These are phyloP conservation scores for Angomonas desouzai DNA, from an alignment of 208 protist species.

Conservation along the genomic window DNA sequence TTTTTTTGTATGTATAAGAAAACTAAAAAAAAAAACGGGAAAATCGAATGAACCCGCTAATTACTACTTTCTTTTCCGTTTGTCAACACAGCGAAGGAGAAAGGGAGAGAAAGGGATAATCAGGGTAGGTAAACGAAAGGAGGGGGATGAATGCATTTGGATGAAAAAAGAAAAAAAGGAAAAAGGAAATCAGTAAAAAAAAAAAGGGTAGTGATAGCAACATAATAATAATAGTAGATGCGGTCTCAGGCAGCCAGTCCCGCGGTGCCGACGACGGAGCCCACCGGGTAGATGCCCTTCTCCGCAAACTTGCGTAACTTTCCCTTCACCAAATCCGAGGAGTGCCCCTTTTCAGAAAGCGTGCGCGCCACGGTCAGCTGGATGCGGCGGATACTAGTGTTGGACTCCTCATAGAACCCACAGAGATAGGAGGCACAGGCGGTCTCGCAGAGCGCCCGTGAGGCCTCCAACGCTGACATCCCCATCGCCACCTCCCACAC, in stretches of 20 bases:
- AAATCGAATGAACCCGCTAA: background rate
- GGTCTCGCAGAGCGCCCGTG: slow-evolving; percentile 20
- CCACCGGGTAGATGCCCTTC: slow-evolving; percentile 61
- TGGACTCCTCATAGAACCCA: slow-evolving; percentile 26
- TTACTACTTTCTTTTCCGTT: background rate
- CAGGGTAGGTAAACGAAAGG: background rate
- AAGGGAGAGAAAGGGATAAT: no score
- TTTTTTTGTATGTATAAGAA: background rate
- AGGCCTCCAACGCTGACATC: slow-evolving; percentile 12
- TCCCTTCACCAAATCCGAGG: slow-evolving; percentile 32
- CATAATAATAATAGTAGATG: background rate
- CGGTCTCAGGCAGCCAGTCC: slow-evolving; percentile 26
- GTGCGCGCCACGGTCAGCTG: slow-evolving; percentile 42
- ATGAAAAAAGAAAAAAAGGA: slow-evolving; percentile 3
- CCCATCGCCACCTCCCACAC: slow-evolving; percentile 27
- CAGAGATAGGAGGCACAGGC: slow-evolving; percentile 62
- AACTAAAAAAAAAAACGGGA: background rate
- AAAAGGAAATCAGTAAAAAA: slow-evolving; percentile 9
- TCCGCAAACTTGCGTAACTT: slow-evolving; percentile 28
- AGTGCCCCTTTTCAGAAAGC: slow-evolving; percentile 16
- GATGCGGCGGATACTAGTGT: slow-evolving; percentile 39
- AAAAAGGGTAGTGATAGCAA: slow-evolving; percentile 18
- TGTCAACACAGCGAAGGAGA: no score
- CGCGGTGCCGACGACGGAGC: slow-evolving; percentile 42
- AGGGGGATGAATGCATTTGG: background rate